Base-by-base conservation (phyloP, 2,329 filamentous ascomycete species). In the Xylaria sp. region DNA sequence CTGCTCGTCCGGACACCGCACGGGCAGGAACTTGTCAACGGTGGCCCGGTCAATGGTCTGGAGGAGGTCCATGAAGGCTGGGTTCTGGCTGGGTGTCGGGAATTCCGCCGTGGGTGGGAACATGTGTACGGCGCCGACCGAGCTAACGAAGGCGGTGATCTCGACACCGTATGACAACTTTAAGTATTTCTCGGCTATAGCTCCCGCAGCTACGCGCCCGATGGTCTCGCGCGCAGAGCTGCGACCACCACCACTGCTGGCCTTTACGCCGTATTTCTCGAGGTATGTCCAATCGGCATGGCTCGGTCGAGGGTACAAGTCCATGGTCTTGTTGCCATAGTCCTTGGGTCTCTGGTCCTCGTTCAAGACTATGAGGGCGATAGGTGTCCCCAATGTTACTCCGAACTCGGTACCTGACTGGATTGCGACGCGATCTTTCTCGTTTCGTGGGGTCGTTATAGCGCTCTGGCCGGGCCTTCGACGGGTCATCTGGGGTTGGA, bases 401-500 rank as follows among this genome's bases (percentile, higher is more conserved):
- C 96, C 95, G 76, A 92, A 92, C 81, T 98, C 96, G 57, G 92
- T 95, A 59, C 95, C 95, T 2, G 93, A 97, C 82, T 97, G 93
- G 76, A 98, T 97, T 76, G 94, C 89, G 28, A 98, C 94, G 59
- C 86, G 86, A 81, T 98, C 96, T 81, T 95, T 95, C 82, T 98
- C 95, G 80, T 97, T 89, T 74, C 96, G 89, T 20, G 95, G 95
- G 0, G 96, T 98, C 2, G 94, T 97, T 77, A 98, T 92, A 71
- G 90, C 89, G 74, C 90, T 93, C 82, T 99, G 95, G 53, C 95
- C 95, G 5, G 95, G 95, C 68, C 95, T 88, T 69, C 95, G 89
- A 72, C 95, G 91, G 71, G 92, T 97, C 88, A 98, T 93, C 83
- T 97, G 94, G 58, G 94, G 94, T 83, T 99, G 95, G 79, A 98